Evolutionary conservation across 192 early-diverging fungal species (phyloP).

Genomic region (Coemansia sp.): DNA sequence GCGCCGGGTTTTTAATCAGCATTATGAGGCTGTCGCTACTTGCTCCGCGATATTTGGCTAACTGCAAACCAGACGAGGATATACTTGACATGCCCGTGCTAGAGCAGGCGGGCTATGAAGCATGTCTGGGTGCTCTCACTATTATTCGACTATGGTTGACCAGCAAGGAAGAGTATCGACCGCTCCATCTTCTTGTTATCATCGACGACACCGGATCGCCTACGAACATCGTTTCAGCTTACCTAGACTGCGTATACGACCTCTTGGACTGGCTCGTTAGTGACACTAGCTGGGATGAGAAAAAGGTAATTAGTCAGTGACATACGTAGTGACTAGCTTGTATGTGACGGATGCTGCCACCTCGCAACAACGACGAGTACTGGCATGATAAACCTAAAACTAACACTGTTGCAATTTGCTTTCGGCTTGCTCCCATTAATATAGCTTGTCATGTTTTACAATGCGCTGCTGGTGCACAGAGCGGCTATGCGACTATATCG

Average conservation of each 20-base stretch:
- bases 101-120: conserved; percentile 16
- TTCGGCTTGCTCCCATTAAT: neutral
- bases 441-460: conserved; percentile 40
- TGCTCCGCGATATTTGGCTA: conserved; percentile 4
- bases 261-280: conserved; percentile 31
- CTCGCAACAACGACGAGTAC: neutral
- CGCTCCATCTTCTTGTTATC: conserved; percentile 16
- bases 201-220: neutral
- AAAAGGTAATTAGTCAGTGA: conserved; percentile 23
- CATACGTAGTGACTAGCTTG: neutral
- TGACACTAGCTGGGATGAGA: conserved; percentile 25
- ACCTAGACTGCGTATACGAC: conserved; percentile 21
- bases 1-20: conserved; percentile 34
- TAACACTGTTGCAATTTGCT: neutral
- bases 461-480: conserved; percentile 36
- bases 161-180: conserved; percentile 42
- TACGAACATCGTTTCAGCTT: conserved; percentile 11
- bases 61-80: neutral
- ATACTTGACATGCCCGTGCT: conserved; percentile 14
- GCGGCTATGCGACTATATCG: conserved; percentile 28
- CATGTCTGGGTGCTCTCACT: conserved; percentile 32
- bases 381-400: neutral
- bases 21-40: conserved; percentile 32
- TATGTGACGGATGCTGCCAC: neutral
- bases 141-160: conserved; percentile 38